Percentiles rank a stretch among this genome's conserved stretches.
Conservation (phyloP, 768 basidiomycete genomes). For the Paxillus ammoniavirescens region DNA sequence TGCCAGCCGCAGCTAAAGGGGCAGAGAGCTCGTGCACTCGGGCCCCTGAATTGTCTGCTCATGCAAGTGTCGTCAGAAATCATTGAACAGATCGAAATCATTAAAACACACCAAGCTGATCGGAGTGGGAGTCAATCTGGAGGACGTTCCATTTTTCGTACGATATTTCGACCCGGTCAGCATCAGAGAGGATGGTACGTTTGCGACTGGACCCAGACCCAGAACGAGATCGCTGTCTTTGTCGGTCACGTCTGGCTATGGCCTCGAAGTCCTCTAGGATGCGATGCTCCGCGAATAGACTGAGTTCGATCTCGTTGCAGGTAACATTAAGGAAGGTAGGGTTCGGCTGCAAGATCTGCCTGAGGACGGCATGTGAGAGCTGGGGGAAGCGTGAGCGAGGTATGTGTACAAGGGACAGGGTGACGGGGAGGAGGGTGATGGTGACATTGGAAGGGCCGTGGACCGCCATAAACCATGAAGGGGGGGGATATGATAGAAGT, state of each 20-base stretch:
- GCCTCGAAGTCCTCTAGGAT: constrained; percentile 58
- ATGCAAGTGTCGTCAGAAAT: constrained; percentile 6
- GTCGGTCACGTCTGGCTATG: constrained; percentile 58
- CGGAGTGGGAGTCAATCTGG: constrained; percentile 78
- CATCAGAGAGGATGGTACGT: constrained; percentile 27
- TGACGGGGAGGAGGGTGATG: constrained; percentile 68
- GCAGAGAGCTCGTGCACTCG: constrained; percentile 76
- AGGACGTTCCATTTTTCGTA: constrained; percentile 76
- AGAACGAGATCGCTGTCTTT: constrained; percentile 41
- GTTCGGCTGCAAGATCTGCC: constrained; percentile 64
- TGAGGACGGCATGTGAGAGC: constrained; percentile 60
- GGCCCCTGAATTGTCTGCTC: constrained; percentile 63
- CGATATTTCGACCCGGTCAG: constrained; percentile 61
- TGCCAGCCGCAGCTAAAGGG: constrained; percentile 71
- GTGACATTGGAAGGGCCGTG: constrained; percentile 41
- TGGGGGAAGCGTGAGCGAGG: constrained; percentile 64
- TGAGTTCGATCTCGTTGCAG: constrained; percentile 78
- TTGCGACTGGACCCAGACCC: constrained; percentile 34
- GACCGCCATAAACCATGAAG: constrained; percentile 23
- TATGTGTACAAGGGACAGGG: constrained; percentile 72
- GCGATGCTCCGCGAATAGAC: constrained; percentile 64
- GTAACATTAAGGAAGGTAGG: constrained; percentile 74
- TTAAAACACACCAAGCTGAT: constrained; percentile 54
- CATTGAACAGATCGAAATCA: background rate
- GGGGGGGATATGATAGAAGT: constrained; percentile 5